Percentiles rank a stretch among this genome's conserved stretches.
Conservation (phyloP, 208 protist genomes). For the Trypanosoma cruzi region DNA sequence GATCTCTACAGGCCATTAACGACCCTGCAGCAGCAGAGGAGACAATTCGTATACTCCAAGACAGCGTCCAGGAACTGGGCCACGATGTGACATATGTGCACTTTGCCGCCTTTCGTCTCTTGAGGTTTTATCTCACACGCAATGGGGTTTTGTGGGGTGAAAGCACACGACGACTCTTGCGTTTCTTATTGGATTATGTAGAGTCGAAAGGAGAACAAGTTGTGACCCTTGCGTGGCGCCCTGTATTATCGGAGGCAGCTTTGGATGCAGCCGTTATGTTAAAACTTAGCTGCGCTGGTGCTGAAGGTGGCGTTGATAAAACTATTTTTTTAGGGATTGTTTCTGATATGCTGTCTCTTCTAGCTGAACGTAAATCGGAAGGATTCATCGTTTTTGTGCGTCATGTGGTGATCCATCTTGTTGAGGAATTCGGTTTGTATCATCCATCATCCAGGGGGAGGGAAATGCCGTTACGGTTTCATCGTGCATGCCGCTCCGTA, state of each 20-base stretch:
- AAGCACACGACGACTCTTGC: slow-evolving; percentile 26
- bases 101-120: slow-evolving; percentile 69
- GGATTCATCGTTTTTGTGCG: slow-evolving; percentile 13
- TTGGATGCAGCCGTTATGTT: slow-evolving; percentile 55
- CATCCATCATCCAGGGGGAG: slow-evolving; percentile 49
- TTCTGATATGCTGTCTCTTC: slow-evolving; percentile 12
- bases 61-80: slow-evolving; percentile 19
- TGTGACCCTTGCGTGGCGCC: slow-evolving; percentile 47
- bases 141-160: slow-evolving; percentile 23
- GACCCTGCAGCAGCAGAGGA: slow-evolving; percentile 8
- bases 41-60: slow-evolving; percentile 35
- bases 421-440: slow-evolving; percentile 86
- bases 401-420: slow-evolving; percentile 23
- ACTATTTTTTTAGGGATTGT: slow-evolving; percentile 19
- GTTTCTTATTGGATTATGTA: slow-evolving; percentile 53
- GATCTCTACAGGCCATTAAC: slow-evolving; percentile 36
- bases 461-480: slow-evolving; percentile 53
- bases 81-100: slow-evolving; percentile 43
- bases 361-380: slow-evolving; percentile 25
- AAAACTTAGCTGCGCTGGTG: slow-evolving; percentile 60
- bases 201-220: slow-evolving; percentile 23
- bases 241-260: slow-evolving; percentile 64
- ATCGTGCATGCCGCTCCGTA: slow-evolving; percentile 45
- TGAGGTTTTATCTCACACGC: slow-evolving; percentile 56
- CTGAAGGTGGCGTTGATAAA: slow-evolving; percentile 11